Conservation (phyloP, 108 stramenopile genomes). For the Nitzschia sp. region DNA sequence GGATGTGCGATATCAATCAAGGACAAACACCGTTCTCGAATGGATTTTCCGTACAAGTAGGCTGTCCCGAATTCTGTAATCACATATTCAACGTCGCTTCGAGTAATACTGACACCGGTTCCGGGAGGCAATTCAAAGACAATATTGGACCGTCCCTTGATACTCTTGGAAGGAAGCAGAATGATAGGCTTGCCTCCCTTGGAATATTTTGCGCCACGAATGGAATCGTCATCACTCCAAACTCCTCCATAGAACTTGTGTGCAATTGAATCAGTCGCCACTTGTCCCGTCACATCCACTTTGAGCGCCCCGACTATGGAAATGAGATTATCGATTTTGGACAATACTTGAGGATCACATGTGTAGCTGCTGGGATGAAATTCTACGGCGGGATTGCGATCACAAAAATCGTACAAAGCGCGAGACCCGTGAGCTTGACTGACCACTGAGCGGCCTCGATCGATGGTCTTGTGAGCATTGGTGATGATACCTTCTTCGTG, state of each 20-base stretch:
- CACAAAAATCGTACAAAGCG: slow-evolving; percentile 39
- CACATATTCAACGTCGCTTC: slow-evolving; percentile 39
- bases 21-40: slow-evolving; percentile 39
- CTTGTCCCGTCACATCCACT: slow-evolving; percentile 43
- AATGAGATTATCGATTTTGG: slow-evolving; percentile 39
- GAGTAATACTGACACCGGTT: slow-evolving; percentile 36
- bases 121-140: slow-evolving; percentile 36
- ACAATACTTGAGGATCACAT: slow-evolving; percentile 20
- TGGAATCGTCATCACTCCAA: slow-evolving; percentile 34
- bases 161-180: slow-evolving; percentile 30
- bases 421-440: slow-evolving; percentile 34
- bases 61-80: slow-evolving; percentile 37
- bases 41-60: slow-evolving; percentile 40
- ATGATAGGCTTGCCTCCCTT: slow-evolving; percentile 39
- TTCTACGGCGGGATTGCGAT: slow-evolving; percentile 41
- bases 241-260: slow-evolving; percentile 47
- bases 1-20: slow-evolving; percentile 45
- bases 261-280: slow-evolving; percentile 44
- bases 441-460: slow-evolving; percentile 27
- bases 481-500: slow-evolving; percentile 35
- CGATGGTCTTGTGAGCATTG: slow-evolving; percentile 34
- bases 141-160: slow-evolving; percentile 36
- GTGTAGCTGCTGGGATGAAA: slow-evolving; percentile 29
- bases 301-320: slow-evolving; percentile 35
- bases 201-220: slow-evolving; percentile 34